Evolutionary conservation across 2,329 filamentous ascomycete species (phyloP).

Genomic region (Fonsecaea multimorphosa): DNA sequence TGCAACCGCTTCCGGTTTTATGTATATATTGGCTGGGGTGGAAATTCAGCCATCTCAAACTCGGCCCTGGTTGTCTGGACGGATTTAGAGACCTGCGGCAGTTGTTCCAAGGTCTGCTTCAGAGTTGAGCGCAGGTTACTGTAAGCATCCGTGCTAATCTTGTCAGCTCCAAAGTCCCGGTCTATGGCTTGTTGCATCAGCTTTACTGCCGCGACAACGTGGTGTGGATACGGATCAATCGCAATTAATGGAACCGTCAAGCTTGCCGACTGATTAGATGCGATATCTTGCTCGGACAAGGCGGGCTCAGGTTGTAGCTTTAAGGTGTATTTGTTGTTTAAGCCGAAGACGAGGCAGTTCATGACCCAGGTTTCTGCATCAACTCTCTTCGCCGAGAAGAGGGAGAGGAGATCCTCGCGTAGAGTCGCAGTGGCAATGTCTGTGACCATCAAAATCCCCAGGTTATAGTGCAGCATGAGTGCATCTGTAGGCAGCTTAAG

Average conservation of each 20-base stretch:
- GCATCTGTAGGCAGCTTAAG: constrained; percentile 29
- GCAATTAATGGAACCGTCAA: constrained; percentile 41
- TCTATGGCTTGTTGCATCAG: constrained; percentile 42
- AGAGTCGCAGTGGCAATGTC: constrained; percentile 41
- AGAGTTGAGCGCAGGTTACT: constrained; percentile 40
- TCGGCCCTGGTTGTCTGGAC: constrained; percentile 38
- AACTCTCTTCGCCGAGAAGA: constrained; percentile 36
- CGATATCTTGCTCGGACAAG: neutral
- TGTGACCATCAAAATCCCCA: constrained; percentile 42
- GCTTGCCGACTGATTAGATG: constrained; percentile 7
- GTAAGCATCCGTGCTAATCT: constrained; percentile 39
- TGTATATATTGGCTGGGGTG: constrained; percentile 19
- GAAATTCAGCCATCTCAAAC: constrained; percentile 21
- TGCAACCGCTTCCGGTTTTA: neutral
- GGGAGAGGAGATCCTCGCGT: constrained; percentile 40
- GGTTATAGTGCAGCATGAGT: constrained; percentile 43
- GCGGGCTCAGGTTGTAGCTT: constrained; percentile 9
- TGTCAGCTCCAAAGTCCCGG: constrained; percentile 39
- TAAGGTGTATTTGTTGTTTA: constrained; percentile 41
- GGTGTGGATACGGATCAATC: constrained; percentile 44
- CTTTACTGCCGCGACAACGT: constrained; percentile 43
- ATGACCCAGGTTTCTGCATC: constrained; percentile 42
- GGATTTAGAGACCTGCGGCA: constrained; percentile 43
- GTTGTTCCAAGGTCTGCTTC: constrained; percentile 39
- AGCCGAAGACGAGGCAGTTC: constrained; percentile 42